Conservation (phyloP, 2,329 filamentous ascomycete species). For the Diaporthe sp. region DNA sequence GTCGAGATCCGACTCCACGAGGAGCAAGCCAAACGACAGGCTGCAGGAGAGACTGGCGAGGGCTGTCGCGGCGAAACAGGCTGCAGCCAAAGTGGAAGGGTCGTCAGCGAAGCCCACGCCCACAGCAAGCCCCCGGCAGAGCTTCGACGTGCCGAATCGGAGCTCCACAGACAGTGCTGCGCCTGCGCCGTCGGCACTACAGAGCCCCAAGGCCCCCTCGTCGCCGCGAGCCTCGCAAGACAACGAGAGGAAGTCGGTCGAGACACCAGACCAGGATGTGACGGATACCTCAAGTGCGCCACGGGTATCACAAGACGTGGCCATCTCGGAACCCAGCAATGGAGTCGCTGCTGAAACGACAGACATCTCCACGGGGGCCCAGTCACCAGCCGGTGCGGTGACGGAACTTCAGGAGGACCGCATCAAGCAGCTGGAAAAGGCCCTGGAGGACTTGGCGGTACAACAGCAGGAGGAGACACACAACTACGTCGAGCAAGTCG, state of each 20-base stretch:
- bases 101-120: constrained; percentile 59
- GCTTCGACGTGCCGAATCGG: constrained; percentile 53
- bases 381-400: constrained; percentile 34
- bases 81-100: constrained; percentile 60
- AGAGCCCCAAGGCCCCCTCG: constrained; percentile 24
- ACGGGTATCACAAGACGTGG: constrained; percentile 11
- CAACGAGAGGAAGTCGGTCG: constrained; percentile 40
- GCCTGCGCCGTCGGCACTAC: constrained; percentile 8
- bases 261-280: constrained; percentile 9
- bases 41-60: constrained; percentile 91
- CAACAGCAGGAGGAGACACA: constrained; percentile 87
- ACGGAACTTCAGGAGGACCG: constrained; percentile 56
- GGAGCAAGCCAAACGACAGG: constrained; percentile 78
- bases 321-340: constrained; percentile 22
- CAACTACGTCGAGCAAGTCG: constrained; percentile 87
- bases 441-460: constrained; percentile 55
- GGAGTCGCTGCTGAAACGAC: constrained; percentile 4
- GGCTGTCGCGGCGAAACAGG: constrained; percentile 80
- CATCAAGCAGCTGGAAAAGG: constrained; percentile 54
- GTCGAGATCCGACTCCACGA: constrained; percentile 73
- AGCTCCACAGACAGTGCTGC: constrained; percentile 49
- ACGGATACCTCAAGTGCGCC: constrained; percentile 25
- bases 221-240: constrained; percentile 47
- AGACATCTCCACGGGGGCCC: constrained; percentile 7
- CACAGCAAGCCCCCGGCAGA: constrained; percentile 57